These are phyloP conservation scores for Cladosporium phlei DNA, from an alignment of 2,329 filamentous ascomycete genomes.

Conservation along the genomic window DNA sequence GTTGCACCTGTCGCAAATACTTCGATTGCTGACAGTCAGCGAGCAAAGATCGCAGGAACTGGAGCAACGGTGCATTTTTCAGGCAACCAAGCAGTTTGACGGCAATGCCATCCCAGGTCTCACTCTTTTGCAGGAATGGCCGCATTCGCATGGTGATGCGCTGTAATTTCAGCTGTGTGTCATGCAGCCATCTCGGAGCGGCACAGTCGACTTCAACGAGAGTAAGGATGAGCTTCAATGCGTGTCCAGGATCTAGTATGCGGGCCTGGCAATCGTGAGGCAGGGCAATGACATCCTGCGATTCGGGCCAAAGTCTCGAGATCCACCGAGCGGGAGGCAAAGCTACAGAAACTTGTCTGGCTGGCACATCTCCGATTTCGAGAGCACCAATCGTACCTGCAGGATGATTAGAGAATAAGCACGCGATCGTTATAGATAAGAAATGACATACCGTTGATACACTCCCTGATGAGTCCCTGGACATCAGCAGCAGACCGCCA, in stretches of 20 bases:
- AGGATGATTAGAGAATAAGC: constrained; percentile 12
- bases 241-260: constrained; percentile 16
- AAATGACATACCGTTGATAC: constrained; percentile 35
- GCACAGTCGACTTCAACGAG: constrained; percentile 19
- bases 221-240: constrained; percentile 25
- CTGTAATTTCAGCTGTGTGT: constrained; percentile 22
- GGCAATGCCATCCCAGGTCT: constrained; percentile 21
- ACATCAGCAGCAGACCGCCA: constrained; percentile 34
- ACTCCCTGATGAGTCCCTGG: constrained; percentile 36
- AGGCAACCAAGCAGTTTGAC: constrained; percentile 15
- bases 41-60: background rate
- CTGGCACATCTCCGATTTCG: constrained; percentile 27
- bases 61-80: constrained; percentile 2
- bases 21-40: background rate
- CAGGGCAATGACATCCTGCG: constrained; percentile 37
- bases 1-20: background rate
- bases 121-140: constrained; percentile 16
- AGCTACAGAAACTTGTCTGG: constrained; percentile 23
- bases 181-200: constrained; percentile 19
- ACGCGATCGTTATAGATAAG: background rate
- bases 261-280: constrained; percentile 36
- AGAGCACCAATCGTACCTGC: constrained; percentile 44
- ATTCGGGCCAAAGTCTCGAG: constrained; percentile 35
- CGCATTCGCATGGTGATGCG: constrained; percentile 11
- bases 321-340: constrained; percentile 39